Percentiles rank a stretch among this genome's conserved stretches.
phyloP scores from a whole-genome alignment of 371 early-diverging fungal species.

The Rhizopus microsporus region DNA sequence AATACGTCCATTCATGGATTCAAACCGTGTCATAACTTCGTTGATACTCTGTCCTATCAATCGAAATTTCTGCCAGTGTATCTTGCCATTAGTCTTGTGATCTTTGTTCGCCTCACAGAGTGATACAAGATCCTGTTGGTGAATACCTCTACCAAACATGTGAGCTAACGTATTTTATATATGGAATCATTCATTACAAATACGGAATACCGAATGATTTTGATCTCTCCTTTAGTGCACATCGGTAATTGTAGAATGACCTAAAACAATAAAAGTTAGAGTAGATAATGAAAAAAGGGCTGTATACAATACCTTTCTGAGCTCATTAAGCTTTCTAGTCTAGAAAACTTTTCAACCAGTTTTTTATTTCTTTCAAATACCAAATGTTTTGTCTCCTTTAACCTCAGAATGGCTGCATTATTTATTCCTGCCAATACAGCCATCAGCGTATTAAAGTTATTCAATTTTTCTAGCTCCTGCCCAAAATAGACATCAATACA shows the following conservation, averaged over 20 bases:
- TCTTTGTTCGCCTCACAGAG: constrained; percentile 60
- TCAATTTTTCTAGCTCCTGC: constrained; percentile 46
- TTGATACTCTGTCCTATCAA: constrained; percentile 55
- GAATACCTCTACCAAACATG: constrained; percentile 45
- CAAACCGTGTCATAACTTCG: constrained; percentile 43
- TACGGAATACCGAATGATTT: constrained; percentile 59
- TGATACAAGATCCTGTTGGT: constrained; percentile 55
- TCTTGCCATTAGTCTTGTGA: constrained; percentile 47
- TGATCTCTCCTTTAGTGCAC: constrained; percentile 50
- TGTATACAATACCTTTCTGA: constrained; percentile 44
- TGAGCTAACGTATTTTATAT: neutral
- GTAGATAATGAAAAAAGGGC: neutral
- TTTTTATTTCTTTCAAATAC: constrained; percentile 40
- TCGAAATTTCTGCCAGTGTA: constrained; percentile 63
- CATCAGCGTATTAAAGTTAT: constrained; percentile 70
- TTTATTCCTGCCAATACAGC: constrained; percentile 70
- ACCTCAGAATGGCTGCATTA: constrained; percentile 59
- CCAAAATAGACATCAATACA: neutral
- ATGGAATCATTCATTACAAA: constrained; percentile 30
- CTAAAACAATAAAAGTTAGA: constrained; percentile 17
- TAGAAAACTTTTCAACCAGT: constrained; percentile 50
- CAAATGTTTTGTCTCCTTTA: constrained; percentile 58
- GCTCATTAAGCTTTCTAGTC: constrained; percentile 65
- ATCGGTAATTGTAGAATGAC: constrained; percentile 62
- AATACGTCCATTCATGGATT: constrained; percentile 30